Evolutionary conservation across 2,329 filamentous ascomycete genomes (phyloP).

Genomic region (Aspergillus pseudonomiae): DNA sequence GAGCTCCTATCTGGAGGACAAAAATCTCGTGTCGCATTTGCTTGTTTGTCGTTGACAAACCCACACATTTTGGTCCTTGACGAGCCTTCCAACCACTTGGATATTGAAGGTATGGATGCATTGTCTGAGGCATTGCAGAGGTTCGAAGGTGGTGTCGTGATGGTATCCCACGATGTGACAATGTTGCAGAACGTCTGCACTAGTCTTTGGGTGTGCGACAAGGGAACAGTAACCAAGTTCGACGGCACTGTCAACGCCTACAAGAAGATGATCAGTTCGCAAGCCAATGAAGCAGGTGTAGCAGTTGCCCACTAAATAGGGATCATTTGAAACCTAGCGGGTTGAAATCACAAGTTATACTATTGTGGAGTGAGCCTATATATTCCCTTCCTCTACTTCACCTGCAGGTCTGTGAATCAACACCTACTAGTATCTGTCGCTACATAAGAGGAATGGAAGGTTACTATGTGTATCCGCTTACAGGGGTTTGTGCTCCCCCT

Average conservation of each 20-base stretch:
- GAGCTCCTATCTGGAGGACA: slow-evolving; percentile 91
- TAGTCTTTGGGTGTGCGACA: slow-evolving; percentile 94
- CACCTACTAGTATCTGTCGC: neutral
- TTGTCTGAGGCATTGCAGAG: slow-evolving; percentile 78
- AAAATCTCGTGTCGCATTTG: slow-evolving; percentile 97
- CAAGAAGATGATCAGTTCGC: slow-evolving; percentile 92
- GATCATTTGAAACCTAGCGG: slow-evolving; percentile 1
- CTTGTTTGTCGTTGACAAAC: slow-evolving; percentile 90
- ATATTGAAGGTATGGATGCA: slow-evolving; percentile 99
- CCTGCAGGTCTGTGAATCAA: neutral
- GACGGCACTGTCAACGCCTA: slow-evolving; percentile 92
- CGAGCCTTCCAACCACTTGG: slow-evolving; percentile 96
- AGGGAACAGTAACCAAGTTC: slow-evolving; percentile 94
- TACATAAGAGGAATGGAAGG: neutral
- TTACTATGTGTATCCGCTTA: neutral
- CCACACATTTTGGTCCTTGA: slow-evolving; percentile 97
- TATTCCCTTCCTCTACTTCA: neutral
- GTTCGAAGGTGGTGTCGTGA: slow-evolving; percentile 93
- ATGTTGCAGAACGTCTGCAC: slow-evolving; percentile 97
- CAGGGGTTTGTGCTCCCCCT: neutral
- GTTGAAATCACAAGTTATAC: neutral
- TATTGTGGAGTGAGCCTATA: too few relatives aligned
- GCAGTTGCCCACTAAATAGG: slow-evolving; percentile 47
- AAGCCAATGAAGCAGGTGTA: slow-evolving; percentile 86
- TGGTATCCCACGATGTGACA: slow-evolving; percentile 99